Base-by-base conservation (phyloP, 192 early-diverging fungal genomes). In the Spinellus fusiger region DNA sequence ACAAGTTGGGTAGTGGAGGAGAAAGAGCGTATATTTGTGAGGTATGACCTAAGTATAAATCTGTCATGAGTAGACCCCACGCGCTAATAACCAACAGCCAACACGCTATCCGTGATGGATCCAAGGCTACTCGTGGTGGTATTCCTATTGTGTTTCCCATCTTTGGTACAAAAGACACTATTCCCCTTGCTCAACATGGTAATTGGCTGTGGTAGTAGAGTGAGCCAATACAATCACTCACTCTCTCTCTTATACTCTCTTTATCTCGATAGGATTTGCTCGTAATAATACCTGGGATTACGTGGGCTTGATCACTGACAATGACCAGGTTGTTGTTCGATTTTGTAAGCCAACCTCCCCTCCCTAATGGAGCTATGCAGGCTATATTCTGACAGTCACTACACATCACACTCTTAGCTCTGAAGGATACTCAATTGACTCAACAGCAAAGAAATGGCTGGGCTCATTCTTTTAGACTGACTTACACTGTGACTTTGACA, bases 101-200 rank as follows among this genome's bases (percentile, higher is more conserved):
- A 35, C 80, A 84, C 58, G 88, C 94, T 20, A 76, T 86, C 29
- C 74, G 94, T 1, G 86, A 99, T 69, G 93, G 93, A 32, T 83
- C 85, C 70, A 97, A 94, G 79, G 88, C 94, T 0, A 90, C 97
- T 60, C 94, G 96, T 35, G 94, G 90, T 53, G 91, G 91, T 38
- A 88, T 85, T 68, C 84, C 84, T 16, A 54, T 91, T 3, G 86
- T 89, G 23, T 93, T 92, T 53, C 90, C 91, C n/a, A 86, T 90
- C 34, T 93, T 94, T 71, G 88, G 84, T 28, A 77, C 81, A 3
- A 62, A 76, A 13, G 54, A 68, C 10, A 74, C 73, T 9, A 73
- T 80, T 25, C 70, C 75, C 46, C 79, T 91, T 35, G 87, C 89
- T 33, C 85, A 88, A 65, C 88, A 92, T 70, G 88, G 88, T 61